A percentile compares a stretch with the other conserved stretches of the same genome.
Evolutionary conservation across 306 rosid genomes (phyloP).

Genomic region (Cicer yamashitae): DNA sequence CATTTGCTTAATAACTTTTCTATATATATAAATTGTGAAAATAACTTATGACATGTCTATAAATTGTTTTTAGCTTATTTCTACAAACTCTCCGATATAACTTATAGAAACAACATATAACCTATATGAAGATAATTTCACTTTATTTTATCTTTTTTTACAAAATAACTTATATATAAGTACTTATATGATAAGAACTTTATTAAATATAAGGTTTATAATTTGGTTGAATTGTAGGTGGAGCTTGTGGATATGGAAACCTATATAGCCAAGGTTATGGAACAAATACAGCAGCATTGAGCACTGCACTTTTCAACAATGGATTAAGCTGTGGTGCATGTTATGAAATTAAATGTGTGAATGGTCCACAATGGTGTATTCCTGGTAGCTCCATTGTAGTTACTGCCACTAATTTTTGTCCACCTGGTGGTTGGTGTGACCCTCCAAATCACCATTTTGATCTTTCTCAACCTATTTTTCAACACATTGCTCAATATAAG

Average conservation of each 20-base stretch:
- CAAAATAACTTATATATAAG: too few relatives aligned
- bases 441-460: constrained; percentile 61
- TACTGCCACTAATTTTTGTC: constrained; percentile 60
- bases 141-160: too few relatives aligned
- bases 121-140: too few relatives aligned
- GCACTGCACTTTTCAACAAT: constrained; percentile 57
- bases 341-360: constrained; percentile 51
- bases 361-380: constrained; percentile 59
- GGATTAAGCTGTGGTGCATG: constrained; percentile 61
- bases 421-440: constrained; percentile 64
- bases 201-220: neutral
- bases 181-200: too few relatives aligned
- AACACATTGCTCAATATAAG: constrained; percentile 55
- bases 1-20: constrained; percentile 5
- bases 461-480: constrained; percentile 57
- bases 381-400: constrained; percentile 53
- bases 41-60: too few relatives aligned
- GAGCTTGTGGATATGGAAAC: constrained; percentile 64
- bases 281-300: constrained; percentile 56
- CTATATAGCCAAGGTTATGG: constrained; percentile 58
- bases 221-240: constrained; percentile 41
- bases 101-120: too few relatives aligned
- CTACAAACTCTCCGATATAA: too few relatives aligned
- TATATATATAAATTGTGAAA: neutral
- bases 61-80: too few relatives aligned